Evolutionary conservation across 768 basidiomycete genomes (phyloP).

Genomic region (Nidularia sp.): DNA sequence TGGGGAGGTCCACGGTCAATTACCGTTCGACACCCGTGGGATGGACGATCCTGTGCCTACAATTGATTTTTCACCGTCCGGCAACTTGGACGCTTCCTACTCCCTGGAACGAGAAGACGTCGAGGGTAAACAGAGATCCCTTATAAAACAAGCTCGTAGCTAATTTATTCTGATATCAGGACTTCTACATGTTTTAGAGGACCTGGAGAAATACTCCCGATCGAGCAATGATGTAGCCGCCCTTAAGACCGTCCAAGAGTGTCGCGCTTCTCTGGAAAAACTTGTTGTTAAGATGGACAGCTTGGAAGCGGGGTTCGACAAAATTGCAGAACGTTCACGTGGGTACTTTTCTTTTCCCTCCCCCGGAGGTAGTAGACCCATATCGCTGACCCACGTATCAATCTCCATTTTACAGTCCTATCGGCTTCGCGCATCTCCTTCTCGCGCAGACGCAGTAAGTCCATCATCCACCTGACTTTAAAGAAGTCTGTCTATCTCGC

Average conservation of each 20-base stretch:
- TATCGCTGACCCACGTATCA: conserved; percentile 3
- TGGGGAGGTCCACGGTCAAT: conserved; percentile 75
- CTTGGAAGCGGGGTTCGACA: conserved; percentile 78
- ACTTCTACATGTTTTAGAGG: conserved; percentile 58
- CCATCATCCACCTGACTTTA: not conserved
- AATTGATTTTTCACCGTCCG: conserved; percentile 75
- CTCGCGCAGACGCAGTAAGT: conserved; percentile 71
- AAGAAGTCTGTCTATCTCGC: not conserved
- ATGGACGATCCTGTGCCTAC: conserved; percentile 79
- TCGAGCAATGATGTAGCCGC: conserved; percentile 40
- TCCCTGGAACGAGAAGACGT: conserved; percentile 71
- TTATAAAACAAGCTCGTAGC: conserved; percentile 7
- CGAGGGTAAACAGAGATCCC: conserved; percentile 46
- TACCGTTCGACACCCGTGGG: conserved; percentile 82
- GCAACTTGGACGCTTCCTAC: conserved; percentile 58
- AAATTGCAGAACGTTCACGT: conserved; percentile 83
- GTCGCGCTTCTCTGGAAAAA: conserved; percentile 60
- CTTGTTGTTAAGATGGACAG: conserved; percentile 75
- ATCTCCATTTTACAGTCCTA: conserved; percentile 45
- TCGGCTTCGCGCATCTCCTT: conserved; percentile 69
- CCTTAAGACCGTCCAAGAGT: conserved; percentile 56
- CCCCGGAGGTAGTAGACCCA: not conserved
- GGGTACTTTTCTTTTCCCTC: conserved; percentile 22
- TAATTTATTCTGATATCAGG: conserved; percentile 28
- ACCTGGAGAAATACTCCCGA: conserved; percentile 56